A percentile compares a stretch with the other conserved stretches of the same genome.
These are phyloP conservation scores for Ganoderma lucidum DNA, from an alignment of 1,284 basidiomycete species.

Conservation along the genomic window DNA sequence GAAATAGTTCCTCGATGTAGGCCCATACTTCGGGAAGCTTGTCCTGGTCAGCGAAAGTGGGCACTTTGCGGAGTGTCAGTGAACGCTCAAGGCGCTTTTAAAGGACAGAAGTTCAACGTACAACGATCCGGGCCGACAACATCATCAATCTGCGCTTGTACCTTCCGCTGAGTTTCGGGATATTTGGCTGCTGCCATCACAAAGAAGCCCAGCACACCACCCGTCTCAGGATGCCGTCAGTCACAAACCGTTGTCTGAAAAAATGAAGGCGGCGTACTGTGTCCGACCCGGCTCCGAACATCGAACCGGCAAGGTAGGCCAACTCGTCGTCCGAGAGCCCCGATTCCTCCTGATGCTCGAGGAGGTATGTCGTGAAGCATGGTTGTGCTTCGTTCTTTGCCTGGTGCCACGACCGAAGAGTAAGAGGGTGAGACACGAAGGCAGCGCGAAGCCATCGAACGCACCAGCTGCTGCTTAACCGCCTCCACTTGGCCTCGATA, in stretches of 20 bases:
- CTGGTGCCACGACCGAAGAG: slow-evolving; percentile 30
- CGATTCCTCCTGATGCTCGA: slow-evolving; percentile 59
- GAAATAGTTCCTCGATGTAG: slow-evolving; percentile 65
- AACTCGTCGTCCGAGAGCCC: slow-evolving; percentile 61
- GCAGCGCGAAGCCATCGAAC: slow-evolving; percentile 18
- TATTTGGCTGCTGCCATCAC: slow-evolving; percentile 71
- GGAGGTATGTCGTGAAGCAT: slow-evolving; percentile 64
- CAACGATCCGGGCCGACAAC: slow-evolving; percentile 64
- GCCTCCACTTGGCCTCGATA: slow-evolving; percentile 58
- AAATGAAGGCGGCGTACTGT: slow-evolving; percentile 46
- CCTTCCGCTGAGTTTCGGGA: slow-evolving; percentile 60
- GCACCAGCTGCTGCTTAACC: slow-evolving; percentile 55
- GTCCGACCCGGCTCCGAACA: slow-evolving; percentile 72
- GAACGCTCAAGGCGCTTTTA: no score
- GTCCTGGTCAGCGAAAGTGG: slow-evolving; percentile 58
- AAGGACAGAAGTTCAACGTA: slow-evolving; percentile 35
- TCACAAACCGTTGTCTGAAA: neutral
- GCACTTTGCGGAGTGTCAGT: slow-evolving; percentile 44
- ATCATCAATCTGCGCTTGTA: slow-evolving; percentile 67
- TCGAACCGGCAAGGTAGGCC: slow-evolving; percentile 65
- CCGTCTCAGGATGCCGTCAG: slow-evolving; percentile 45
- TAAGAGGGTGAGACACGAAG: no score
- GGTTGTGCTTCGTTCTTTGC: slow-evolving; percentile 46
- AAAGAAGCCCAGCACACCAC: slow-evolving; percentile 61
- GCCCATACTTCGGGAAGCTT: slow-evolving; percentile 63